Evolutionary conservation across 2,329 filamentous ascomycete genomes (phyloP).

Genomic region (Fusarium palustre): DNA sequence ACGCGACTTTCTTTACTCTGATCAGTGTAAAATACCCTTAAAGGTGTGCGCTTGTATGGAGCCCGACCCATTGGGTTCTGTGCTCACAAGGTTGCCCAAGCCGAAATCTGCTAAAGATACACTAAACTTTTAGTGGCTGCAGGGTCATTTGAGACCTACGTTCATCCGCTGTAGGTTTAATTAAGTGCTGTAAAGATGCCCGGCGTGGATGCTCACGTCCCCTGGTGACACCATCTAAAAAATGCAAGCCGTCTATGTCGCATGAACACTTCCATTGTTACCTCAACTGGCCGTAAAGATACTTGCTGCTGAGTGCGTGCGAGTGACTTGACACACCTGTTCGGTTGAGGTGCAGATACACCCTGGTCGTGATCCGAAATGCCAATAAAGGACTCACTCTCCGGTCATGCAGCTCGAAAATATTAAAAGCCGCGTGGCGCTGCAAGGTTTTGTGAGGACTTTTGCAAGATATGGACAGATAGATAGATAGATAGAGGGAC

Average conservation of each 20-base stretch:
- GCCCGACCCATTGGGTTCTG: not conserved
- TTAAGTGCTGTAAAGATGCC: not conserved
- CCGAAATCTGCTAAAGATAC: constrained; percentile 32
- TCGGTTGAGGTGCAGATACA: not conserved
- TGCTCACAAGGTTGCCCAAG: constrained; percentile 1
- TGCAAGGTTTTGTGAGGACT: constrained; percentile 44
- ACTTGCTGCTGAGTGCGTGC: not conserved
- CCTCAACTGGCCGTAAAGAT: not conserved
- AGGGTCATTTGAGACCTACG: constrained; percentile 22
- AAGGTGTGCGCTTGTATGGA: constrained; percentile 19
- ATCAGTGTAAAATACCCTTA: constrained; percentile 27
- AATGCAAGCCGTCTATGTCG: constrained; percentile 15
- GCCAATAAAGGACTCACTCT: constrained; percentile 19
- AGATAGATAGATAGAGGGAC: not conserved
- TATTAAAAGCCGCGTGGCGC: constrained; percentile 40
- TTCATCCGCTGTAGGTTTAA: constrained; percentile 23
- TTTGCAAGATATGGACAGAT: constrained; percentile 15
- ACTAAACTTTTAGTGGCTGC: constrained; percentile 36
- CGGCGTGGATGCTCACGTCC: not conserved
- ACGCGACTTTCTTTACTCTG: constrained; percentile 34
- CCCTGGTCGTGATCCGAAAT: constrained; percentile 9
- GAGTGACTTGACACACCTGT: not conserved
- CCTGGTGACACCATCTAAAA: not conserved
- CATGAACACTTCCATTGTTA: constrained; percentile 10
- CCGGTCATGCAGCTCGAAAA: constrained; percentile 27